phyloP scores from a whole-genome alignment of 345 rosid genomes.

The Rhizophora mangle region DNA sequence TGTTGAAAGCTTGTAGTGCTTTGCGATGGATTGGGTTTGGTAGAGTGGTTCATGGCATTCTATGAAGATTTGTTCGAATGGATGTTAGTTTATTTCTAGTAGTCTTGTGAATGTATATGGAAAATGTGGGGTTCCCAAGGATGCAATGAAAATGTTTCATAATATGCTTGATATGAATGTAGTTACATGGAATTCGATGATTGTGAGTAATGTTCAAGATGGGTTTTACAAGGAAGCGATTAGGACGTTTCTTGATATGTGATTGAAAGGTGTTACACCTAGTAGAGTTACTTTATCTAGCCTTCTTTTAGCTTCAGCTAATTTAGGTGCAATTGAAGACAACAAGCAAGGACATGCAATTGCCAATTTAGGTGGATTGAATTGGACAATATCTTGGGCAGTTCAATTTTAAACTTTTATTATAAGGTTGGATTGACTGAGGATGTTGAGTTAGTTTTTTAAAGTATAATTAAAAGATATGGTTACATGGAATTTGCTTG shows the following conservation, averaged over 20 bases:
- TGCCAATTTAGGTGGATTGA: conserved; percentile 49
- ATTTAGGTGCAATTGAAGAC: conserved; percentile 54
- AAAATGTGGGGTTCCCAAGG: conserved; percentile 52
- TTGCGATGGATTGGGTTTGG: conserved; percentile 52
- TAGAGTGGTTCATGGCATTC: conserved; percentile 64
- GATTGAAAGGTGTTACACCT: conserved; percentile 47
- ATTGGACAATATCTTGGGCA: conserved; percentile 60
- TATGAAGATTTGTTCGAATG: conserved; percentile 46
- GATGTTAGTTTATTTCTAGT: conserved; percentile 67
- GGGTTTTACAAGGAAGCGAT: conserved; percentile 58
- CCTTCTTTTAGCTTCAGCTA: conserved; percentile 67
- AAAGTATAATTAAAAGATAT: conserved; percentile 51
- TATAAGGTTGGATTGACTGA: conserved; percentile 62
- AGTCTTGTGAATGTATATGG: conserved; percentile 71
- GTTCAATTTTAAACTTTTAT: conserved; percentile 69
- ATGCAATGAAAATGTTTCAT: conserved; percentile 63
- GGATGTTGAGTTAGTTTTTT: conserved; percentile 62
- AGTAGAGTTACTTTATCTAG: conserved; percentile 59
- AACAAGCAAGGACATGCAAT: conserved; percentile 44
- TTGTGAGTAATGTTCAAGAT: conserved; percentile 55
- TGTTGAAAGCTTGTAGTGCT: conserved; percentile 68
- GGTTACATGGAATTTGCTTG: conserved; percentile 81
- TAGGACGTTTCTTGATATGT: conserved; percentile 45
- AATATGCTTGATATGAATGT: conserved; percentile 47
- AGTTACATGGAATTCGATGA: conserved; percentile 64